phyloP scores from a whole-genome alignment of 441 rosid species.

The Cnidoscolus chayamansa region DNA sequence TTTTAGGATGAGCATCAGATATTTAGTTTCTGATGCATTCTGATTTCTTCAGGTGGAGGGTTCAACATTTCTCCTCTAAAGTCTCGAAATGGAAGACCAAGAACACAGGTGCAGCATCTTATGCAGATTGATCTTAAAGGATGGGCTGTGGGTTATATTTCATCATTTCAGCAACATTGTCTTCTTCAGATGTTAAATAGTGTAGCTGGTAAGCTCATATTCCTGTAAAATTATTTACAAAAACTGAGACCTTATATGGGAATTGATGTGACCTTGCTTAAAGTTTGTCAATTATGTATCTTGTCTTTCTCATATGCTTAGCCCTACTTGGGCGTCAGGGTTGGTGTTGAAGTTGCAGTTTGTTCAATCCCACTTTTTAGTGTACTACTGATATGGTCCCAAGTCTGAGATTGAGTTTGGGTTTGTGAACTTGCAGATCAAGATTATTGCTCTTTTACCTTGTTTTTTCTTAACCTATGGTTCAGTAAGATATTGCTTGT shows the following conservation, averaged over 20 bases:
- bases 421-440: no score
- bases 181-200: conserved; percentile 97
- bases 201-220: conserved; percentile 72
- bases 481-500: no score
- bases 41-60: conserved; percentile 79
- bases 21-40: conserved; percentile 7
- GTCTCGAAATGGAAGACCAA: conserved; percentile 77
- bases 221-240: conserved; percentile 15
- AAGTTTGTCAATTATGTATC: neutral
- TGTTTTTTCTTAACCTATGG: no score
- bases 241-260: neutral
- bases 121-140: conserved; percentile 99
- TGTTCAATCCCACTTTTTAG: neutral
- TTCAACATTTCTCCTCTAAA: conserved; percentile 88
- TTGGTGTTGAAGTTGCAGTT: conserved; percentile 4
- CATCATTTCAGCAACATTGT: conserved; percentile 96
- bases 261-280: neutral
- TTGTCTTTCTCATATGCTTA: neutral
- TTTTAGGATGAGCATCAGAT: conserved; percentile 12
- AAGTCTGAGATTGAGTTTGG: no score
- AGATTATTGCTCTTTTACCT: no score
- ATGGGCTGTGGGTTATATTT: conserved; percentile 89
- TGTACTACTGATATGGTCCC: no score
- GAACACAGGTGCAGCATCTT: conserved; percentile 94
- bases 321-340: neutral